Evolutionary conservation across 495 filamentous ascomycete species (phyloP), one percentile per base, ranked within the genome.

Genomic region (Haplographium delicatum): DNA sequence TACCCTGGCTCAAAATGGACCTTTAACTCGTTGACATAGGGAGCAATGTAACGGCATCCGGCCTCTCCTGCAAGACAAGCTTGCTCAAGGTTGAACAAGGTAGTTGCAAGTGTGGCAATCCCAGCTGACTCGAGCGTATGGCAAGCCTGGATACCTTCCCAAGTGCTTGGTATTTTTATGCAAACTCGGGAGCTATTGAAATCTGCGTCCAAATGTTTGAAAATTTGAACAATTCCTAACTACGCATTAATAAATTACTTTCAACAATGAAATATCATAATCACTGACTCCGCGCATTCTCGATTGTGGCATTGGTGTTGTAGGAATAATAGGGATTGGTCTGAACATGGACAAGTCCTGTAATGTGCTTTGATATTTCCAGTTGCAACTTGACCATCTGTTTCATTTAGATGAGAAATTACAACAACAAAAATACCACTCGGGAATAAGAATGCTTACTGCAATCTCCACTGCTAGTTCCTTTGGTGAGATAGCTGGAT

Each of bases 141-240:
- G 57, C 81, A 85, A 23, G 81, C 83, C 59, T 76, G 69, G 16
- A 84, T 62, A 3, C 83, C 83, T 59, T 84, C 79, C 74, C 79
- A 83, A 5, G 80, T 85, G 20, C 72, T 67, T 1, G 79, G 79
- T 41, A 85, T 73, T 49, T 84, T 85, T 67, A 84, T 78, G 39
- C 73, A 81, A 34, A 85, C 65, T 49, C 78, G 69, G 5, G 63
- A 60, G n/a, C 57, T 43, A 24, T 76, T 65, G 53, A 81, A 76
- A 4, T 44, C 50, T 0, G 76, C 73, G 13, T 72, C 66, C 6
- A 84, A 56, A 30, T 69, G 61, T 25, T 67, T 60, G 61, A 78
- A 75, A 47, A 77, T 58, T 8, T 66, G 51, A 6, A 77, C 60
- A 23, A 80, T 71, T 35, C 77, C 77, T 79, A 55, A 0, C 30